These are phyloP conservation scores for Phytophthora pinifolia DNA, from an alignment of 352 stramenopile species.

Conservation along the genomic window DNA sequence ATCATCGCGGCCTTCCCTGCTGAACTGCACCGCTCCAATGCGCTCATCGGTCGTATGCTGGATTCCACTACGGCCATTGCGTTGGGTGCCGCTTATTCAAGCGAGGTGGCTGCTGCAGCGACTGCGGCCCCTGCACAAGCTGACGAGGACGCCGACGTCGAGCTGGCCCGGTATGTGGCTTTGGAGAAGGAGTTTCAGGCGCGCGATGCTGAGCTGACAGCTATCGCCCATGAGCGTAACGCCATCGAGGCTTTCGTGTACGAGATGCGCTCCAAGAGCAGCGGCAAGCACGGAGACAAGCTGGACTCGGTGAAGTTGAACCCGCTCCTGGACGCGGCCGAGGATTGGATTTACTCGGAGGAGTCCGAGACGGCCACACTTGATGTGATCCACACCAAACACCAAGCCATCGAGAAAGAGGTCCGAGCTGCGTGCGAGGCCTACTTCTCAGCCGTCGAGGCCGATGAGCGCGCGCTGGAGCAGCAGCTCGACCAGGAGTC, in stretches of 20 bases:
- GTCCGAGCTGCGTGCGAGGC: slow-evolving; percentile 49
- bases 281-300: slow-evolving; percentile 69
- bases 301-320: slow-evolving; percentile 63
- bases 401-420: slow-evolving; percentile 54
- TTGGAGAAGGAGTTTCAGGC: slow-evolving; percentile 74
- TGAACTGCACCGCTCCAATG: slow-evolving; percentile 34
- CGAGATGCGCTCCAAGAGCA: slow-evolving; percentile 85
- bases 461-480: slow-evolving; percentile 66
- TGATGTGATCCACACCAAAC: slow-evolving; percentile 48
- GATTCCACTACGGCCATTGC: slow-evolving; percentile 87
- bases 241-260: slow-evolving; percentile 91
- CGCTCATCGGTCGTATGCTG: slow-evolving; percentile 81
- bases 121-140: slow-evolving; percentile 10
- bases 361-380: slow-evolving; percentile 78
- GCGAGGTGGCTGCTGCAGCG: slow-evolving; percentile 25
- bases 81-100: slow-evolving; percentile 66
- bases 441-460: slow-evolving; percentile 72
- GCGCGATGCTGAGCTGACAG: slow-evolving; percentile 63
- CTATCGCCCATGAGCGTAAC: slow-evolving; percentile 85
- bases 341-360: slow-evolving; percentile 93
- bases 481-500: slow-evolving; percentile 78
- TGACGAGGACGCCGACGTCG: slow-evolving; percentile 25
- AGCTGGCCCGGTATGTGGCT: slow-evolving; percentile 39
- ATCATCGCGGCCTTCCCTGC: slow-evolving; percentile 64
- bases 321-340: slow-evolving; percentile 74